Percentiles rank a stretch among this genome's conserved stretches.
phyloP scores from a whole-genome alignment of 1,284 basidiomycete genomes.

The Wallemia mellicola region DNA sequence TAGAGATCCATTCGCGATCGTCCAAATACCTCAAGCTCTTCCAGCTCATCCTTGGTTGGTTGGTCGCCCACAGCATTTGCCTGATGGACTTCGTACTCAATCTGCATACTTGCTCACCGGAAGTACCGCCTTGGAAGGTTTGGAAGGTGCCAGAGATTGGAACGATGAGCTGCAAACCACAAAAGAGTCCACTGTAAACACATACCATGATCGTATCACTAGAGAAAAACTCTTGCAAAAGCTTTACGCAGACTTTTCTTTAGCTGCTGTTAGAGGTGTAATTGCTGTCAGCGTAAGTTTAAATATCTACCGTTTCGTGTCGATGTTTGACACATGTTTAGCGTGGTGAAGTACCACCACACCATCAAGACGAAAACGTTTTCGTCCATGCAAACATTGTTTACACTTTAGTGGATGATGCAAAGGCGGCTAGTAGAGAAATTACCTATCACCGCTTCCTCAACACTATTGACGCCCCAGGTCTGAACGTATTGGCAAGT shows the following conservation, averaged over 20 bases:
- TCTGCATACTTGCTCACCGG: conserved; percentile 25
- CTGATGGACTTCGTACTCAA: conserved; percentile 24
- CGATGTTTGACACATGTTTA: neutral
- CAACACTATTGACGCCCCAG: conserved; percentile 7
- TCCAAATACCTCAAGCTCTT: conserved; percentile 22
- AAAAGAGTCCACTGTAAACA: conserved; percentile 21
- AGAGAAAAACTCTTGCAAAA: conserved; percentile 24
- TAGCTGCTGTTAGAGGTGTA: conserved; percentile 22
- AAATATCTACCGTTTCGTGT: neutral
- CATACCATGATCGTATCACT: conserved; percentile 22
- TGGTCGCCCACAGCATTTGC: conserved; percentile 14
- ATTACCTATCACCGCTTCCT: conserved; percentile 16
- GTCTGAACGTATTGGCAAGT: conserved; percentile 11
- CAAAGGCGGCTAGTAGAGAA: neutral
- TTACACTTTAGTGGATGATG: neutral
- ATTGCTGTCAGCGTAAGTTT: conserved; percentile 19
- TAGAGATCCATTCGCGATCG: conserved; percentile 17
- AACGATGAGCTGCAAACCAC: conserved; percentile 27
- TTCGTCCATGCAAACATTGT: neutral
- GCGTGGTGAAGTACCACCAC: neutral
- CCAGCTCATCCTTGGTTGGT: conserved; percentile 25
- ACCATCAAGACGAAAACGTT: neutral
- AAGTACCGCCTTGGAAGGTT: conserved; percentile 19
- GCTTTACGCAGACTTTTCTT: conserved; percentile 23
- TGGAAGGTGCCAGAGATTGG: conserved; percentile 26